A percentile compares a stretch with the other conserved stretches of the same genome.
These are phyloP conservation scores for Choricystis sp. DNA, from an alignment of 139 green algal species.

Conservation along the genomic window DNA sequence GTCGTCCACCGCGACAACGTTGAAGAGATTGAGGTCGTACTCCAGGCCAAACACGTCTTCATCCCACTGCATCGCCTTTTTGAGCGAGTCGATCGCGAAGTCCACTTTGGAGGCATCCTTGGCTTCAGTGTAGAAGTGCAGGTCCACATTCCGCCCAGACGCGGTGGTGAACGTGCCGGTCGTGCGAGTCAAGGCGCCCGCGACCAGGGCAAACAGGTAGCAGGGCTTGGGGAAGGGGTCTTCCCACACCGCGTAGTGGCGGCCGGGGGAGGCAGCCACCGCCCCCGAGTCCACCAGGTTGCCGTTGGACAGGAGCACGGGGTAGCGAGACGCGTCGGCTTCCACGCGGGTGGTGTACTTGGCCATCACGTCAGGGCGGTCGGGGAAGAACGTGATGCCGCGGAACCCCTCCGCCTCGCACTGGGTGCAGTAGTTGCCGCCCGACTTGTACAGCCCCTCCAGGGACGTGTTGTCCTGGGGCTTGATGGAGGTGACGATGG, in stretches of 20 bases:
- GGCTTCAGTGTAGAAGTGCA: conserved; percentile 62
- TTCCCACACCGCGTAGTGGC: conserved; percentile 60
- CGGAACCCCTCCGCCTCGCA: conserved; percentile 98
- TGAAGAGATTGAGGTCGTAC: conserved; percentile 93
- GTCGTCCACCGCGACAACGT: conserved; percentile 83
- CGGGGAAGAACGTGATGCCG: conserved; percentile 92
- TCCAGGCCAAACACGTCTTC: conserved; percentile 73
- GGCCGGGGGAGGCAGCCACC: conserved; percentile 37
- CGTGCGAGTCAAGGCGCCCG: conserved; percentile 65
- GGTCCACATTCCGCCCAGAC: conserved; percentile 36
- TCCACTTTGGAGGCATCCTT: conserved; percentile 46
- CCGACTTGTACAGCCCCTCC: conserved; percentile 89
- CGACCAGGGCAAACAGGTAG: conserved; percentile 98
- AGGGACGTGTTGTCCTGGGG: conserved; percentile 81
- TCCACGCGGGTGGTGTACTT: conserved; percentile 77
- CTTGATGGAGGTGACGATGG: conserved; percentile 56
- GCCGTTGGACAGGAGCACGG: conserved; percentile 92
- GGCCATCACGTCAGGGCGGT: conserved; percentile 69
- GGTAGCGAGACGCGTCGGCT: conserved; percentile 73
- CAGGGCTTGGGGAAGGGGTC: conserved; percentile 93
- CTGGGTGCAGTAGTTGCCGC: conserved; percentile 92
- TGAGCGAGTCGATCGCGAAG: conserved; percentile 82
- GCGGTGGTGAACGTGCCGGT: conserved; percentile 72
- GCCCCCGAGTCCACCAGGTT: conserved; percentile 78
- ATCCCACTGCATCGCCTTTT: conserved; percentile 85